A percentile compares a stretch with the other conserved stretches of the same genome.
Evolutionary conservation across 192 early-diverging fungal genomes (phyloP).

Genomic region (Chytriomyces confervae): DNA sequence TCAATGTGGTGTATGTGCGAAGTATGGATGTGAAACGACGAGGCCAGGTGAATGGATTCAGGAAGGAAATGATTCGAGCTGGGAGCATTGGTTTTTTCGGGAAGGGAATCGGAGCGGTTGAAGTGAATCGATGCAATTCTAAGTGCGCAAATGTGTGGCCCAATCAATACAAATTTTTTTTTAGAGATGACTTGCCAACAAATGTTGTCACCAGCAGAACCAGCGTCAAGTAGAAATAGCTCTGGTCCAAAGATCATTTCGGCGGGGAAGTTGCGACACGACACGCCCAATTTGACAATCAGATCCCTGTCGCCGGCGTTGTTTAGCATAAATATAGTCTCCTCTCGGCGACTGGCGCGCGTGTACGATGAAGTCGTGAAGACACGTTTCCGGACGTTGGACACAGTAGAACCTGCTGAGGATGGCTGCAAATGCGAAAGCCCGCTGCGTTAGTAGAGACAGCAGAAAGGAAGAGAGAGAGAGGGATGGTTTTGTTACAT

Average conservation of each 20-base stretch:
- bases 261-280: conserved; percentile 23
- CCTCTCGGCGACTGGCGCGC: neutral
- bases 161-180: neutral
- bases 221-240: conserved; percentile 11
- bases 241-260: conserved; percentile 28
- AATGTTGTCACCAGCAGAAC: neutral
- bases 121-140: conserved; percentile 28
- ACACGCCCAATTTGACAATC: conserved; percentile 21
- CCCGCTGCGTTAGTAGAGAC: neutral
- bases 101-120: neutral
- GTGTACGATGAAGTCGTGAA: neutral
- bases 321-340: neutral
- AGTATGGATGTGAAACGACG: neutral
- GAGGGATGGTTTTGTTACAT: neutral
- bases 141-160: neutral
- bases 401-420: neutral
- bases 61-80: neutral
- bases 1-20: conserved; percentile 29
- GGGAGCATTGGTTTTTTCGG: conserved; percentile 24
- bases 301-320: conserved; percentile 9
- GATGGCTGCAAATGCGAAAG: neutral
- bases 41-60: conserved; percentile 30
- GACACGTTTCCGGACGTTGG: neutral
- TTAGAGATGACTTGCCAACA: neutral
- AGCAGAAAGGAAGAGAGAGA: neutral